A percentile compares a stretch with the other conserved stretches of the same genome.
Evolutionary conservation across 1,139 yeast species (phyloP).

Genomic region (Pichia sp.): DNA sequence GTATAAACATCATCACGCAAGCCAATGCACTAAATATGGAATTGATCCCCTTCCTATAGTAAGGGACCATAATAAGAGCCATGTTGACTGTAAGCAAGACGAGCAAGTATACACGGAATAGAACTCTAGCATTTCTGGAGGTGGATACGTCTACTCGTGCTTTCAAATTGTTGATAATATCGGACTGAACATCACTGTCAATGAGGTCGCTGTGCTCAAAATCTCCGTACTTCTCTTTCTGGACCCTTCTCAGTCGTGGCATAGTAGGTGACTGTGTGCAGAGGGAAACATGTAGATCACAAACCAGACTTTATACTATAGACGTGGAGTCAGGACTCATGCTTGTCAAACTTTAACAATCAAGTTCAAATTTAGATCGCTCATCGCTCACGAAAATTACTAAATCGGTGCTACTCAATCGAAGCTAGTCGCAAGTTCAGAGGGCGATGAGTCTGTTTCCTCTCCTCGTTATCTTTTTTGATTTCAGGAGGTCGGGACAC

Average conservation of each 20-base stretch:
- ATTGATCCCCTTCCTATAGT: slow-evolving; percentile 19
- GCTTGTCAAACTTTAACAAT: too few relatives aligned
- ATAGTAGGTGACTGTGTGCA: too few relatives aligned
- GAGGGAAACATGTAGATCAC: too few relatives aligned
- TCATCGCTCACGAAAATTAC: too few relatives aligned
- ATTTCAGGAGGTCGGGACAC: too few relatives aligned
- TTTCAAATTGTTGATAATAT: slow-evolving; percentile 16
- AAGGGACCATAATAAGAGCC: slow-evolving; percentile 19
- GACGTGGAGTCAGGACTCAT: too few relatives aligned
- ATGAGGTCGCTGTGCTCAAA: slow-evolving; percentile 11
- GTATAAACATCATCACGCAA: slow-evolving; percentile 13
- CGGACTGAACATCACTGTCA: slow-evolving; percentile 20
- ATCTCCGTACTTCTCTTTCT: slow-evolving; percentile 18
- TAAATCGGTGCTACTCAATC: too few relatives aligned
- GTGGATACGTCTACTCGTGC: background rate
- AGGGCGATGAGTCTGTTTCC: too few relatives aligned
- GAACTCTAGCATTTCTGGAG: slow-evolving; percentile 1
- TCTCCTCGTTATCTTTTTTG: too few relatives aligned
- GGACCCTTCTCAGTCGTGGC: slow-evolving; percentile 24
- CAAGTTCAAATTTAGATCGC: too few relatives aligned
- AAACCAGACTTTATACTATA: too few relatives aligned
- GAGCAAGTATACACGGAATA: slow-evolving; percentile 14
- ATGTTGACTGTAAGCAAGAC: slow-evolving; percentile 17
- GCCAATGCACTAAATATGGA: slow-evolving; percentile 19
- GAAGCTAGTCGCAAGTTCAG: too few relatives aligned